phyloP scores from a whole-genome alignment of 768 basidiomycete species.

The Auriculariales sp. region DNA sequence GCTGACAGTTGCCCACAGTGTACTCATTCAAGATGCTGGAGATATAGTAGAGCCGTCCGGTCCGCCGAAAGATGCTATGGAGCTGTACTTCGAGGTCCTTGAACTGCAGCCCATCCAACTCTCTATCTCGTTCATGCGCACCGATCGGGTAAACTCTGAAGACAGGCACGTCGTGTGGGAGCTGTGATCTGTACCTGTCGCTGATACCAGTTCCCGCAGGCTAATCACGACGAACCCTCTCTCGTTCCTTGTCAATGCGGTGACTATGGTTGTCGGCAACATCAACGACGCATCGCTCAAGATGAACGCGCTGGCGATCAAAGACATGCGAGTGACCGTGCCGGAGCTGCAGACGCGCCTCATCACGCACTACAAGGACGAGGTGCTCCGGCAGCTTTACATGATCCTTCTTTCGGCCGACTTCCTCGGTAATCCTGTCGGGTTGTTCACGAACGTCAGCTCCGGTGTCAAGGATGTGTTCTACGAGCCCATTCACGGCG shows the following conservation, averaged over 20 bases:
- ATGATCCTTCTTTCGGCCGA: conserved; percentile 96
- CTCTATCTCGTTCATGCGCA: conserved; percentile 92
- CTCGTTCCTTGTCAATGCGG: conserved; percentile 82
- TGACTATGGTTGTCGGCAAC: conserved; percentile 95
- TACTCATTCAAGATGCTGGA: conserved; percentile 56
- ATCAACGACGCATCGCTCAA: conserved; percentile 91
- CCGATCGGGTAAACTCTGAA: conserved; percentile 83
- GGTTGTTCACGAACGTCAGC: conserved; percentile 94
- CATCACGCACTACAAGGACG: conserved; percentile 84
- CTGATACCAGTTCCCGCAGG: conserved; percentile 6
- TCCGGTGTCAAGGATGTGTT: conserved; percentile 97
- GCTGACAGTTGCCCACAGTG: conserved; percentile 21
- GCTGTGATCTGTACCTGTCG: not conserved
- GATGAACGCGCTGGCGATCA: conserved; percentile 85
- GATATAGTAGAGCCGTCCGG: conserved; percentile 58
- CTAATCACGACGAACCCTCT: conserved; percentile 59
- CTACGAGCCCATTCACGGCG: conserved; percentile 94
- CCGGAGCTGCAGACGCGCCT: conserved; percentile 78
- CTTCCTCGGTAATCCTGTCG: conserved; percentile 91
- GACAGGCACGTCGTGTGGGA: conserved; percentile 54
- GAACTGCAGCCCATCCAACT: conserved; percentile 90
- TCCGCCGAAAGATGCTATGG: conserved; percentile 47
- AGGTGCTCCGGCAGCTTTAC: conserved; percentile 86
- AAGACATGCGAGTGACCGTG: conserved; percentile 80
- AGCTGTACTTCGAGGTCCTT: conserved; percentile 89